Base-by-base conservation (phyloP, 163 green algal genomes). In the Scenedesmus sp. region DNA sequence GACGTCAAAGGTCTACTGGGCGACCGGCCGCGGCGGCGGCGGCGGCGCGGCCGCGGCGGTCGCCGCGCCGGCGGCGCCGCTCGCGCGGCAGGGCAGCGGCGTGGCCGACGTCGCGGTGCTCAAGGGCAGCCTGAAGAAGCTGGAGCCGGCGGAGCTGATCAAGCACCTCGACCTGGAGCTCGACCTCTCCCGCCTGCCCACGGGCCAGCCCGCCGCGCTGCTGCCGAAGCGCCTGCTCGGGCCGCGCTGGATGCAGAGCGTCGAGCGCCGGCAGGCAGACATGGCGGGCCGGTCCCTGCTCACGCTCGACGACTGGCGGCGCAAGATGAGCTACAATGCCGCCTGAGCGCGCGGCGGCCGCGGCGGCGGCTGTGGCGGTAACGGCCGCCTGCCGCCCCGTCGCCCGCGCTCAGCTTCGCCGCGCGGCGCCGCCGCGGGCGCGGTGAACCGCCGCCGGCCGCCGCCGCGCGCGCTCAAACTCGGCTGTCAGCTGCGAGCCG, bases 1-100 rank as follows among this genome's bases (percentile, higher is more conserved):
- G 22, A 53, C 76, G 53, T 72, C 53, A 44, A 71, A 63, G 56
- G 75, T 83, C 45, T 83, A 83, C 64, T 83, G 75, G 75, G n/a
- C 53, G 36, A 83, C 75, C 26, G 56, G 62, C 18, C 56, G 56
- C 14, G 63, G 45, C 28, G 31, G n/a, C 58, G 58, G 14, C n/a
- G 31, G 51, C 22, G 51, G 51, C 51, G 51, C 4, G 7, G 39
- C 9, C 51, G 36, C 44, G 44, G 64, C 39, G 28, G 50, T 42
- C 4, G 57, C 20, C 2, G 51, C 6, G 15, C 48, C 3, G 5
- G 60, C 28, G 2, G 45, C 17, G 11, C n/a, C 6, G 20, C 34
- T 69, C n/a, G n/a, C 29, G 47, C 36, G 36, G 33, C 51, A 51
- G 31, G 36, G 51, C 51, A 76, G 63, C 36, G 33, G 33, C 14